Evolutionary conservation across 371 early-diverging fungal genomes (phyloP), one percentile per base, ranked within the genome.

Genomic region (Mucor racemosus): DNA sequence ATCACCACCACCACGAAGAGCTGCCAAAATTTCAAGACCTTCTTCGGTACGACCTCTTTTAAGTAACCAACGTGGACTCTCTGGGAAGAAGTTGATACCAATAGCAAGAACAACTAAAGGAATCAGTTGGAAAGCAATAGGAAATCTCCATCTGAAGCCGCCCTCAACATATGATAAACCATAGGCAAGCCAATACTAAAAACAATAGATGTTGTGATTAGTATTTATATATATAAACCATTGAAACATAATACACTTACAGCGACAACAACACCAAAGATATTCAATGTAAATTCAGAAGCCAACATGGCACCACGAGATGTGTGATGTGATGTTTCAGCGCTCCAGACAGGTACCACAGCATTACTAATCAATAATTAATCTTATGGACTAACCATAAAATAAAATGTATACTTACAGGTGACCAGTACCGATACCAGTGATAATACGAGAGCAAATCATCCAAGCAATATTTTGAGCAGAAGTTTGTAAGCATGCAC

Each of bases 381-480:
- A 41, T 41, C 21, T 39, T 7, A 26, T 33, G 8, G 9, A 13
- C 26, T 17, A 55, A 19, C 33, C 38, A 11, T 38, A 38, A 41
- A 58, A 50, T 8, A 19, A 19, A 26, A 67, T 19, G 33, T 38
- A 41, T 48, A 67, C 74, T 73, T 71, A 78, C 77, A 81, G 42
- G 60, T 77, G 76, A n/a, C 81, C 81, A 5, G 77, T 79, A 8
- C 81, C 81, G 58, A 81, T 56, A 36, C 81, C 81, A 10, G 81
- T 78, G 42, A 81, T 77, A 33, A 79, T 73, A 64, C 81, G 79
- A 58, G 77, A 73, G 46, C 76, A 76, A 17, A 79, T 74, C 76
- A 81, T 76, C 81, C 78, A 78, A 21, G 79, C 72, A 7, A 81
- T 64, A 58, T 78, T 79, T 56, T 72, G 71, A 15, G 79, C 75